Base-by-base conservation (phyloP, 441 rosid species). In the Francoa sonchifolia region DNA sequence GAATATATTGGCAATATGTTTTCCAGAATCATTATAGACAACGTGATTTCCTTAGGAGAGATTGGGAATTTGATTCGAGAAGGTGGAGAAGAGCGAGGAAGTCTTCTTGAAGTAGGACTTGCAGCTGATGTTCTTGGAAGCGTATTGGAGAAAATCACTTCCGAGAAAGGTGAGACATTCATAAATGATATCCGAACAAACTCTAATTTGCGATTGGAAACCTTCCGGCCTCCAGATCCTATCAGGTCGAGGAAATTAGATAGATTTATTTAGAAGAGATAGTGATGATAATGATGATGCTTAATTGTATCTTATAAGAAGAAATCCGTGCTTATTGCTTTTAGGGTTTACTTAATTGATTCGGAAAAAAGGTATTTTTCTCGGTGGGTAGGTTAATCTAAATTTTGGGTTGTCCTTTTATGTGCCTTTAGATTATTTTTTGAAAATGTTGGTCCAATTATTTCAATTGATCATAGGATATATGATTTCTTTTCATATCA, bases 51-150 rank as follows among this genome's bases (percentile, higher is more conserved):
- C 8, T 46, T 90, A 71, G 21, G 50, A 22, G 82, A 83, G 54
- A 67, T 83, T 7, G 86, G 74, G 44, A 62, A 21, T 55, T 44
- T 86, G 37, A 48, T 90, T 48, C 23, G 21, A 0, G 62, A 66
- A 39, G 90, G 99, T 1, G 94, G 96, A 34, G 96, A 80, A 57
- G 86, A 67, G 50, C 65, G 59, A 4, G 96, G 86, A 13, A 63
- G 69, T 29, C 74, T 83, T 33, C 42, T 38, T 2, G 57, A 70
- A 51, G 45, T 45, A n/a, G 96, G 96, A 42, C 74, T 86, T 11
- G 96, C 95, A 0, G 96, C 86, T 0, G 95, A 82, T 45, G 84
- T 83, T 41, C 73, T 83, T 34, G 95, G 95, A 17, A 74, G 72
- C 68, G 73, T 63, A 5, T 60, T 92, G 57, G 95, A 72, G 65